phyloP scores from a whole-genome alignment of 805 yeast genomes.

The Ogataea salicorniae region DNA sequence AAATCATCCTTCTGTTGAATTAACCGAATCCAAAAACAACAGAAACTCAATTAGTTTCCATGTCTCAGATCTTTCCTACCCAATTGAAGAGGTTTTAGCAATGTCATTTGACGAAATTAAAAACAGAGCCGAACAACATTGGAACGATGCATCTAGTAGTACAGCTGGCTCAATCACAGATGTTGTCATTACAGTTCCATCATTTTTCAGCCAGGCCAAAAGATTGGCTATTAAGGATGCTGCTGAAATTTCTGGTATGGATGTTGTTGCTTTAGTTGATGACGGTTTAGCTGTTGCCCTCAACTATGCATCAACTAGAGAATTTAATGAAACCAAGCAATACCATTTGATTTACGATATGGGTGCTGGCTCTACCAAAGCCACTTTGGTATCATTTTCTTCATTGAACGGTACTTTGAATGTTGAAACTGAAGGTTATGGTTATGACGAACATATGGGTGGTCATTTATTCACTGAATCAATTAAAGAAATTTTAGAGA shows the following conservation, averaged over 20 bases:
- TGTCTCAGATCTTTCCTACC: slow-evolving; percentile 33
- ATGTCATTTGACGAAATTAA: slow-evolving; percentile 72
- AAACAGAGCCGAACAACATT: slow-evolving; percentile 55
- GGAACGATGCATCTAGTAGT: slow-evolving; percentile 49
- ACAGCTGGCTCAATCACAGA: slow-evolving; percentile 36
- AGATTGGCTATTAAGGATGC: slow-evolving; percentile 70
- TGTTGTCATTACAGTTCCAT: slow-evolving; percentile 74
- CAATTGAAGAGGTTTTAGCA: slow-evolving; percentile 76
- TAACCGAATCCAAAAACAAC: slow-evolving; percentile 35
- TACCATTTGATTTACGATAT: slow-evolving; percentile 77
- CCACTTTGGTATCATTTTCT: slow-evolving; percentile 69
- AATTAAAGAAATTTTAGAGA: slow-evolving; percentile 54
- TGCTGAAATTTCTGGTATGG: slow-evolving; percentile 61
- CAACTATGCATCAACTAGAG: slow-evolving; percentile 60
- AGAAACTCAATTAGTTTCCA: slow-evolving; percentile 56
- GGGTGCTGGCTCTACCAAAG: slow-evolving; percentile 90
- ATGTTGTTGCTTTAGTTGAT: slow-evolving; percentile 65
- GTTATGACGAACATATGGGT: slow-evolving; percentile 62
- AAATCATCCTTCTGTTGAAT: slow-evolving; percentile 57
- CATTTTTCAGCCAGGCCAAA: slow-evolving; percentile 57
- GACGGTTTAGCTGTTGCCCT: slow-evolving; percentile 92
- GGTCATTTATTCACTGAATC: slow-evolving; percentile 70
- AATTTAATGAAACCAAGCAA: slow-evolving; percentile 41
- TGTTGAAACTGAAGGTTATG: slow-evolving; percentile 67
- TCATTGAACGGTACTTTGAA: slow-evolving; percentile 37